phyloP scores from a whole-genome alignment of 2,329 filamentous ascomycete species.

The Colletotrichum magnum region DNA sequence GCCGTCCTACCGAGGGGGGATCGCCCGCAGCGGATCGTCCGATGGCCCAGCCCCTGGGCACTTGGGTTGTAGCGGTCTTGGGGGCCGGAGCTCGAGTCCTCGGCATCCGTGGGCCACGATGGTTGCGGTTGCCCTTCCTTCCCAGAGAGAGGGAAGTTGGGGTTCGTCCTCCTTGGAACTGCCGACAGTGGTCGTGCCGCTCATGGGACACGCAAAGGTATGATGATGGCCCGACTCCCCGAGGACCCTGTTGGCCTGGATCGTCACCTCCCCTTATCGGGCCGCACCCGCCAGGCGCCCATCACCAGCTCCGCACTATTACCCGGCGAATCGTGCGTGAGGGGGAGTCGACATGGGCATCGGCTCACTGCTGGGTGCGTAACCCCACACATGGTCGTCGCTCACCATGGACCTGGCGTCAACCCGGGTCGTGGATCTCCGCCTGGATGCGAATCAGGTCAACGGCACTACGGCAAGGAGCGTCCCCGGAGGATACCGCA shows the following conservation, averaged over 20 bases:
- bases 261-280: neutral
- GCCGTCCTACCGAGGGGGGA: slow-evolving; percentile 25
- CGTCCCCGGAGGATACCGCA: neutral
- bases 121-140: neutral
- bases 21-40: slow-evolving; percentile 36
- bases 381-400: slow-evolving; percentile 33
- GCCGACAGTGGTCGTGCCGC: no score
- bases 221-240: neutral
- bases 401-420: slow-evolving; percentile 27
- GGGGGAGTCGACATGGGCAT: slow-evolving; percentile 8
- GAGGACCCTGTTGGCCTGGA: neutral
- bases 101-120: slow-evolving; percentile 1
- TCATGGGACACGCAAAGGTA: neutral
- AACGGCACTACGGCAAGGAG: neutral
- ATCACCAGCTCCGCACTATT: slow-evolving; percentile 31
- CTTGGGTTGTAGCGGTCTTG: slow-evolving; percentile 9
- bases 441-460: slow-evolving; percentile 10
- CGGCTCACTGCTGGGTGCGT: slow-evolving; percentile 6
- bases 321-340: slow-evolving; percentile 9
- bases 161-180: neutral
- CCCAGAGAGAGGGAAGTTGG: neutral
- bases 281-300: slow-evolving; percentile 3
- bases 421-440: slow-evolving; percentile 23
- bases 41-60: slow-evolving; percentile 25
- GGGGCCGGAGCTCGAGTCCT: slow-evolving; percentile 3